These are phyloP conservation scores for Bruguiera parviflora DNA, from an alignment of 345 rosid genomes.

Conservation along the genomic window DNA sequence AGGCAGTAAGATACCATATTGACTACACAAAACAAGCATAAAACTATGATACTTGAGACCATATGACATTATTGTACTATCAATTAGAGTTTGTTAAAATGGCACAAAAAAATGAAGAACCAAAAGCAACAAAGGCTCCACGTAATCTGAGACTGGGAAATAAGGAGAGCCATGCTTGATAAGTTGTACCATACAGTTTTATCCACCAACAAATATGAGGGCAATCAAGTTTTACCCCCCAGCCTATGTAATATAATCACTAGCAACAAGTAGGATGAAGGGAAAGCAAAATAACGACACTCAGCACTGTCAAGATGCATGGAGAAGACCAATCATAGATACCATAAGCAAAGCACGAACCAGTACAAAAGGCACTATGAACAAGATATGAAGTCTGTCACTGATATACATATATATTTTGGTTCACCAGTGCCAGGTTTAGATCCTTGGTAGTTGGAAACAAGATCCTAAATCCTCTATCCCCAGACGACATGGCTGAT, in stretches of 20 bases:
- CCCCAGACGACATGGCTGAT: too few species aligned
- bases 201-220: not conserved
- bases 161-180: not conserved
- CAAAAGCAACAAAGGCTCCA: too few species aligned
- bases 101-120: too few species aligned
- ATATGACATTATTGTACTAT: too few species aligned
- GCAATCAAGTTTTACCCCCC: not conserved
- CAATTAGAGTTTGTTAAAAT: too few species aligned
- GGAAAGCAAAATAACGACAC: not conserved
- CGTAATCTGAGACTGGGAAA: not conserved
- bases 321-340: not conserved
- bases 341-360: not conserved
- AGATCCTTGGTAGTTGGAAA: too few species aligned
- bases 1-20: not conserved
- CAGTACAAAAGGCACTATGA: not conserved
- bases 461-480: too few species aligned
- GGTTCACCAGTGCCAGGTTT: too few species aligned
- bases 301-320: not conserved
- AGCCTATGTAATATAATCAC: not conserved
- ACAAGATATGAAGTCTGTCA: not conserved
- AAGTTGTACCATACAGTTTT: not conserved
- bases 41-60: too few species aligned
- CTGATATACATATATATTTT: too few species aligned
- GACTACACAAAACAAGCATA: not conserved
- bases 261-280: not conserved